These are phyloP conservation scores for Rhizopus arrhizus DNA, from an alignment of 371 early-diverging fungal species.

Conservation along the genomic window DNA sequence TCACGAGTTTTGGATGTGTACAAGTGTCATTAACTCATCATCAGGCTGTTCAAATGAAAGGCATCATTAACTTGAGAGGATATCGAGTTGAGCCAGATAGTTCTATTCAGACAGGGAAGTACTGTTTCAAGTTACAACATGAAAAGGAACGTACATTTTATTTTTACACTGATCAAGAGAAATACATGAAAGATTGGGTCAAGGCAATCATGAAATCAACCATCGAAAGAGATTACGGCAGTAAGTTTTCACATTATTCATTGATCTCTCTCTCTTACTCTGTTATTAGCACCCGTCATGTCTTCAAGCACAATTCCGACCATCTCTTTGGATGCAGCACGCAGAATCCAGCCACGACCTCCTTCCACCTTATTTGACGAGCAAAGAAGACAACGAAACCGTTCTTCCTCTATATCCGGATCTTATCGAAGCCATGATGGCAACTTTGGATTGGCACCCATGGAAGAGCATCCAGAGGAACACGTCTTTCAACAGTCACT, in stretches of 20 bases:
- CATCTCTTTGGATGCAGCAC: slow-evolving; percentile 61
- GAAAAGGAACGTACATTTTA: slow-evolving; percentile 63
- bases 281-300: slow-evolving; percentile 58
- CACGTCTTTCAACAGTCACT: not conserved
- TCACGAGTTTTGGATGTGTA: slow-evolving; percentile 40
- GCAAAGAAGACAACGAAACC: slow-evolving; percentile 13
- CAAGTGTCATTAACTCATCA: not conserved
- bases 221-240: slow-evolving; percentile 60
- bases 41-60: slow-evolving; percentile 53
- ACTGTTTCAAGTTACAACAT: slow-evolving; percentile 70
- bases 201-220: slow-evolving; percentile 74
- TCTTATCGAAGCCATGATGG: slow-evolving; percentile 8
- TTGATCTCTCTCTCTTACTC: too few relatives aligned
- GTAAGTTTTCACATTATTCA: slow-evolving; percentile 52
- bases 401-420: not conserved
- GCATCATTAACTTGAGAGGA: slow-evolving; percentile 59
- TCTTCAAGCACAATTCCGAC: slow-evolving; percentile 69
- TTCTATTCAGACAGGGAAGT: slow-evolving; percentile 61
- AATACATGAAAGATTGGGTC: slow-evolving; percentile 61
- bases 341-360: slow-evolving; percentile 66
- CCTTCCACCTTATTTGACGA: slow-evolving; percentile 49
- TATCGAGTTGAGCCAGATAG: slow-evolving; percentile 61
- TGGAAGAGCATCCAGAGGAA: not conserved
- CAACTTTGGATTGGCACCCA: not conserved
- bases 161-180: slow-evolving; percentile 65